Conservation (phyloP, 805 yeast genomes). For the Peterozyma toletana region DNA sequence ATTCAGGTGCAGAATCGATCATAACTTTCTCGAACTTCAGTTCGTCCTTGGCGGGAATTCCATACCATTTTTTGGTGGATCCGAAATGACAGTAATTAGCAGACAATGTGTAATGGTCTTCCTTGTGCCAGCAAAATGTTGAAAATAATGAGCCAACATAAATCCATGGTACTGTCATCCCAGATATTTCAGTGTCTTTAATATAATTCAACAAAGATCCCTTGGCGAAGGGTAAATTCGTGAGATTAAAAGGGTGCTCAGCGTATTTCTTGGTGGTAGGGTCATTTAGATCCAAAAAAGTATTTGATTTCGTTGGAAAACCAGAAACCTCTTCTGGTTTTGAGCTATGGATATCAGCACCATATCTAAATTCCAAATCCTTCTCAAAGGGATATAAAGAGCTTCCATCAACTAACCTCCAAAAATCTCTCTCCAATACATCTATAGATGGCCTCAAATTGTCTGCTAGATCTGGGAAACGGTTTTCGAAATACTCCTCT, state of each 20-base stretch:
- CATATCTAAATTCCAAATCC: conserved; percentile 65
- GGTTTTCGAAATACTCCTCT: conserved; percentile 29
- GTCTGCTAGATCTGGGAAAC: conserved; percentile 15
- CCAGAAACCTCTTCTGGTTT: conserved; percentile 65
- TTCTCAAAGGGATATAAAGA: conserved; percentile 22
- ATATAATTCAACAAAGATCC: conserved; percentile 67
- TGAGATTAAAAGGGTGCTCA: conserved; percentile 68
- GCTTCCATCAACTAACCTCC: conserved; percentile 36
- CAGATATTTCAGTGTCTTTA: conserved; percentile 60
- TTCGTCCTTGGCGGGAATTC: conserved; percentile 67
- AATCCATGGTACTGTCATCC: conserved; percentile 95
- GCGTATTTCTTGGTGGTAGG: conserved; percentile 27
- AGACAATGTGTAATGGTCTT: conserved; percentile 86
- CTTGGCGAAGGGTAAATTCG: conserved; percentile 60
- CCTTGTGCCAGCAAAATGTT: conserved; percentile 96
- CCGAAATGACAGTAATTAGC: conserved; percentile 92
- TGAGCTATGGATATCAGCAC: conserved; percentile 75
- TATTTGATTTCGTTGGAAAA: conserved; percentile 46
- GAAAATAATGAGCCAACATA: conserved; percentile 85
- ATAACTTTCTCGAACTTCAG: conserved; percentile 59
- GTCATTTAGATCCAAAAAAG: conserved; percentile 13
- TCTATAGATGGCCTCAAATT: conserved; percentile 29
- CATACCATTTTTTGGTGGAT: conserved; percentile 88
- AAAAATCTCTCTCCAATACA: conserved; percentile 55
- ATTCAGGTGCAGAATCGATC: conserved; percentile 65